Percentiles rank a stretch among this genome's conserved stretches.
These are phyloP conservation scores for Ogataea hybrid DNA, from an alignment of 1,139 yeast species.

Conservation along the genomic window DNA sequence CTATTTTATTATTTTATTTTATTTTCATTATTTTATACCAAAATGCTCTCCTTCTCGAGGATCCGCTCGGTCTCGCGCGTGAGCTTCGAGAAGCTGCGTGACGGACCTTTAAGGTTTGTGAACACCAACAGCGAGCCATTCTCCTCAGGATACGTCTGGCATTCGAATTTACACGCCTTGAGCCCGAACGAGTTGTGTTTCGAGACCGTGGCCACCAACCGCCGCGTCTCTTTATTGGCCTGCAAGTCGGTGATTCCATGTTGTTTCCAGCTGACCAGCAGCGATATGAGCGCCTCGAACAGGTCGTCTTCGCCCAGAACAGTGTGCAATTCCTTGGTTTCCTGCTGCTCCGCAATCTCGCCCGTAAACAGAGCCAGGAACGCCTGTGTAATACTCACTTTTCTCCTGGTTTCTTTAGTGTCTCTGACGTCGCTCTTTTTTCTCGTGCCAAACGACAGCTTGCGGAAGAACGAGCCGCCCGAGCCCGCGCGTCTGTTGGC, in stretches of 20 bases:
- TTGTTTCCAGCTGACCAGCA: conserved; percentile 65
- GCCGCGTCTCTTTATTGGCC: conserved; percentile 42
- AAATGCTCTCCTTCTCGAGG: conserved; percentile 39
- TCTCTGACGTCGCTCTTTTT: conserved; percentile 24
- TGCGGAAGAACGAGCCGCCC: conserved; percentile 54
- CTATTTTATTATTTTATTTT: no score
- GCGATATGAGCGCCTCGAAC: conserved; percentile 61
- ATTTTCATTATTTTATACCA: conserved; percentile 21
- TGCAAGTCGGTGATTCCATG: conserved; percentile 63
- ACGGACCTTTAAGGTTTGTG: conserved; percentile 63
- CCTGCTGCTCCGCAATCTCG: conserved; percentile 24
- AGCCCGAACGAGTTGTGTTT: conserved; percentile 60
- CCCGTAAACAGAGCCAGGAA: conserved; percentile 34
- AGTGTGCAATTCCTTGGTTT: conserved; percentile 34
- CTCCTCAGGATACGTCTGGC: conserved; percentile 44
- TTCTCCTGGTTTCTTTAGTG: conserved; percentile 27
- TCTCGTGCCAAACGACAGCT: conserved; percentile 56
- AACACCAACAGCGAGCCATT: conserved; percentile 48
- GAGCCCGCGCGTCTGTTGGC: conserved; percentile 29
- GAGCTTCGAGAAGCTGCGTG: conserved; percentile 59
- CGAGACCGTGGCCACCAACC: conserved; percentile 59
- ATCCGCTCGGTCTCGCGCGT: conserved; percentile 48
- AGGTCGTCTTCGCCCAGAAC: conserved; percentile 54
- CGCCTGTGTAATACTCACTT: conserved; percentile 28
- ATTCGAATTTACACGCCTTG: conserved; percentile 63